Percentiles rank a stretch among this genome's conserved stretches.
Conservation (phyloP, 176 grass and related monocot genomes). For the Musa beccarii region DNA sequence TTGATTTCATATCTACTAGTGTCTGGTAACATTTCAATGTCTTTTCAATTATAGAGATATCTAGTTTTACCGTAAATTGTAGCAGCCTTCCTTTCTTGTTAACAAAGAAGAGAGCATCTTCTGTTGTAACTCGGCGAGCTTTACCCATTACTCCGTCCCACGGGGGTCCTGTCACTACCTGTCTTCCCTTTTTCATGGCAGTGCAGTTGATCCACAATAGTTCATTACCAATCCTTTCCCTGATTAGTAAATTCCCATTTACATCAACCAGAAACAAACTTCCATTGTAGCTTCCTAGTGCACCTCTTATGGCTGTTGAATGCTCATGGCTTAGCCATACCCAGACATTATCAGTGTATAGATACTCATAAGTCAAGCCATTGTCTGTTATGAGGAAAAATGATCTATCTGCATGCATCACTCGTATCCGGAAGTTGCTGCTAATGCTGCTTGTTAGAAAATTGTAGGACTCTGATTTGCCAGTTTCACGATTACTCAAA, state of each 20-base stretch:
- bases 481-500: conserved; percentile 27
- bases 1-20: not conserved
- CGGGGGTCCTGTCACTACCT: conserved; percentile 67
- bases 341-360: conserved; percentile 68
- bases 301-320: conserved; percentile 41
- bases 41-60: not conserved
- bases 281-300: conserved; percentile 88
- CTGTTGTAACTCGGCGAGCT: conserved; percentile 36
- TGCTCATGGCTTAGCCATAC: conserved; percentile 94
- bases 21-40: not conserved
- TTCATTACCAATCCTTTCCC: conserved; percentile 74
- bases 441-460: conserved; percentile 66
- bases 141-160: conserved; percentile 70
- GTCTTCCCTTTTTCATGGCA: conserved; percentile 62
- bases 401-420: conserved; percentile 74
- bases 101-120: conserved; percentile 88
- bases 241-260: conserved; percentile 71
- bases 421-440: conserved; percentile 62
- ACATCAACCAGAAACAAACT: conserved; percentile 76
- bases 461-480: conserved; percentile 49
- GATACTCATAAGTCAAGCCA: conserved; percentile 72
- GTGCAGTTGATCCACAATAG: conserved; percentile 94
- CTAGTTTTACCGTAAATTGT: conserved; percentile 59
- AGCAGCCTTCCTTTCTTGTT: conserved; percentile 73
- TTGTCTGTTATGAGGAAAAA: conserved; percentile 73